Base-by-base conservation (phyloP, 2,329 filamentous ascomycete species). In the Cordyceps cicadae region DNA sequence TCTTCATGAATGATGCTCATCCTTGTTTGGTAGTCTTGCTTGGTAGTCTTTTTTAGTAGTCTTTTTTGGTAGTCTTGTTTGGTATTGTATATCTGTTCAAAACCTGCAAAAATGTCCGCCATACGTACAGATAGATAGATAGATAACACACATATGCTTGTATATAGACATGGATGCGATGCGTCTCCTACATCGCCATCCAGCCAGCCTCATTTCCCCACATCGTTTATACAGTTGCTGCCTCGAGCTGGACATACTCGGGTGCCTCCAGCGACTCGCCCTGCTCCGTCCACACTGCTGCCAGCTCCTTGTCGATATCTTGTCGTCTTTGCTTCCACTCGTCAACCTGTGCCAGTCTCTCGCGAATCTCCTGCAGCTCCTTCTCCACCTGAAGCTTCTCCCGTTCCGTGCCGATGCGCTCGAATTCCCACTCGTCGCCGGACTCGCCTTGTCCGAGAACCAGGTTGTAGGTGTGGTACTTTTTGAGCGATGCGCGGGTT, bases 351-450 rank as follows among this genome's bases (percentile, higher is more conserved):
- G 85, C 81, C 8, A 99, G 77, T 26, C 88, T 82, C 71, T 93
- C 90, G 34, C 87, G 85, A 49, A 99, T 80, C 66, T 97, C 91
- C 54, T 88, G 83, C 17, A 97, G 78, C 73, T 99, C 94, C 71
- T 90, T 90, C 76, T 97, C 92, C 8, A 97, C 92, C 24, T 90
- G 89, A 72, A 92, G 86, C 77, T 97, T 96, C 78, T 99, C 94
- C 62, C 88, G 85, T 70, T 92, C 90, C 0, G 92, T 97, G 62
- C 94, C 94, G 66, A 99, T 97, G 61, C 90, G 86, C 72, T 97
- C 89, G 72, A 96, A 89, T 66, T 93, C 88, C 91, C 94, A 97
- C 68, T 89, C 88, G 59, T 90, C 87, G n/a, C 88, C 90, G 55
- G 86, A 82, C 17, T 89, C 85, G 56, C 92, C 93, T 62, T 89